A percentile compares a stretch with the other conserved stretches of the same genome.
These are phyloP conservation scores for Aquanectria penicillioides DNA, from an alignment of 2,329 filamentous ascomycete species.

Conservation along the genomic window DNA sequence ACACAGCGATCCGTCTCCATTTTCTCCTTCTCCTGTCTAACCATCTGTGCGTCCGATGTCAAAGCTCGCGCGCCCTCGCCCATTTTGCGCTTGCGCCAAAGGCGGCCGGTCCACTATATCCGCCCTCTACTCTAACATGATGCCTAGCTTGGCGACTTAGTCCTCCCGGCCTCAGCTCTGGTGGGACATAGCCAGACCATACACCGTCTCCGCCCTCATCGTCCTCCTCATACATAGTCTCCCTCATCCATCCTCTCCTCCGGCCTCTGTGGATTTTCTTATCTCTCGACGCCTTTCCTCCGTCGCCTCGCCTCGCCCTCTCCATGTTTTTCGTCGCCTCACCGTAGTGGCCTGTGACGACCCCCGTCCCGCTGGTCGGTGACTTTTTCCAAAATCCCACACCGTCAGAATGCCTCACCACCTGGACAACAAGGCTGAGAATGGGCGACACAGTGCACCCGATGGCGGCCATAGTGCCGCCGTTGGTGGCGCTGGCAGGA, in stretches of 20 bases:
- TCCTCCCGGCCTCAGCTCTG: not conserved
- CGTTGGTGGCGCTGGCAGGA: constrained; percentile 21
- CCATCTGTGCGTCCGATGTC: not conserved
- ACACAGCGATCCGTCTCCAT: too few species aligned
- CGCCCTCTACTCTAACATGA: constrained; percentile 32
- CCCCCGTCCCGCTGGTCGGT: constrained; percentile 26
- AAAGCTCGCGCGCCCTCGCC: constrained; percentile 9
- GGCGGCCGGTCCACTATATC: constrained; percentile 25
- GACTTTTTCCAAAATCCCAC: constrained; percentile 4
- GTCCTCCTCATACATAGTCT: not conserved
- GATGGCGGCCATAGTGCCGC: constrained; percentile 23
- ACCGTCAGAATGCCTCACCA: constrained; percentile 35
- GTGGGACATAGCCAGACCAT: too few species aligned
- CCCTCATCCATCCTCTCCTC: not conserved
- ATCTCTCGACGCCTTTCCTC: constrained; percentile 3
- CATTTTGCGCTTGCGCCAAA: constrained; percentile 28
- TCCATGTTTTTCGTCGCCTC: not conserved
- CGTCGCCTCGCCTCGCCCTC: constrained; percentile 15
- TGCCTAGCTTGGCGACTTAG: constrained; percentile 15
- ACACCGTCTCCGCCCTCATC: not conserved
- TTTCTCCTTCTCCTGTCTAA: constrained; percentile 14
- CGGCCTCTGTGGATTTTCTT: not conserved
- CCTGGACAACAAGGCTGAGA: constrained; percentile 25
- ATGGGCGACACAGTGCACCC: constrained; percentile 16
- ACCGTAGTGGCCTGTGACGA: constrained; percentile 25